Evolutionary conservation across 208 protist genomes (phyloP).

Genomic region (Borovskyia barvae): DNA sequence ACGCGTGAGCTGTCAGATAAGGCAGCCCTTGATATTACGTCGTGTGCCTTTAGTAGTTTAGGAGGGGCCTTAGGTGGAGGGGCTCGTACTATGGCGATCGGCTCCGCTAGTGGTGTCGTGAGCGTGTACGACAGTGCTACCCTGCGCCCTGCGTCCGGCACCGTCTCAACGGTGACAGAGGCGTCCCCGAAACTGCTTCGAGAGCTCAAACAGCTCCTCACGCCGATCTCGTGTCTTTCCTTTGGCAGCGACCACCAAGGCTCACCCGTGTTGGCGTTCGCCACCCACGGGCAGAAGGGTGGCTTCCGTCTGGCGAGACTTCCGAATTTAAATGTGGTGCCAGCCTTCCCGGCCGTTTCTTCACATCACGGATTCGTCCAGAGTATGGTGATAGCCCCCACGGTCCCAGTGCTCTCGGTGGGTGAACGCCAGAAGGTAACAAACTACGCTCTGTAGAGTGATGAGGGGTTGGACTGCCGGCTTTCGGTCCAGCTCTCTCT

Average conservation of each 20-base stretch:
- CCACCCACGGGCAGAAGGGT: slow-evolving; percentile 67
- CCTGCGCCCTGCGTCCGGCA: slow-evolving; percentile 3
- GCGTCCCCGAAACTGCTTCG: slow-evolving; percentile 23
- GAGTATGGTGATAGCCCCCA: slow-evolving; percentile 55
- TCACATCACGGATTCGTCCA: slow-evolving; percentile 76
- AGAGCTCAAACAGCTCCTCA: slow-evolving; percentile 79
- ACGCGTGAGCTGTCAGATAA: slow-evolving; percentile 56
- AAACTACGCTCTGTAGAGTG: slow-evolving; percentile 77
- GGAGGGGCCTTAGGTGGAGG: not conserved
- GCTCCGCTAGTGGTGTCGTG: slow-evolving; percentile 74
- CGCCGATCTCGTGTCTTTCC: slow-evolving; percentile 44
- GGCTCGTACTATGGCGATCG: slow-evolving; percentile 44
- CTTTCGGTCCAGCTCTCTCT: too few species aligned
- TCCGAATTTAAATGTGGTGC: slow-evolving; percentile 67
- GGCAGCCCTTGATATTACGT: slow-evolving; percentile 59
- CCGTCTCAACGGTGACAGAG: not conserved
- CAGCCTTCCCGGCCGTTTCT: slow-evolving; percentile 73
- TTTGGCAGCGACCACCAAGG: slow-evolving; percentile 65
- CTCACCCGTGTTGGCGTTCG: slow-evolving; percentile 59
- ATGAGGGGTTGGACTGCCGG: too few species aligned
- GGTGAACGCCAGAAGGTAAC: slow-evolving; percentile 84
- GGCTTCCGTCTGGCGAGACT: slow-evolving; percentile 75
- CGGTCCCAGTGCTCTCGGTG: slow-evolving; percentile 78
- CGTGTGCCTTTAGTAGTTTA: slow-evolving; percentile 63
- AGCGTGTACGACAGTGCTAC: slow-evolving; percentile 49